A percentile compares a stretch with the other conserved stretches of the same genome.
Conservation (phyloP, 148 eudicot genomes). For the Nepenthes mirabilis region DNA sequence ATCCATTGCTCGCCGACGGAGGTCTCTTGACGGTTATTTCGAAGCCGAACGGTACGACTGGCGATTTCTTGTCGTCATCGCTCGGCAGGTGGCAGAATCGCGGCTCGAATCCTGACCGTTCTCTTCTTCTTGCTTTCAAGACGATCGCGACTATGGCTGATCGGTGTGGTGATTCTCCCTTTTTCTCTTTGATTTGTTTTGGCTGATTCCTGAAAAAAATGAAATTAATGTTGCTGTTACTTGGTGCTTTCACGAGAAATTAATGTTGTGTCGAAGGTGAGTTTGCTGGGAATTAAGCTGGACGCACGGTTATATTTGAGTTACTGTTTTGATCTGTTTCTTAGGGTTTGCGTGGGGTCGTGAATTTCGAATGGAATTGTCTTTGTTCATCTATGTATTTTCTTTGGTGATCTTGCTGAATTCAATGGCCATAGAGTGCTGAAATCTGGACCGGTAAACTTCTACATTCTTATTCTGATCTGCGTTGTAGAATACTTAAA, state of each 20-base stretch:
- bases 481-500: background rate
- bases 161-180: background rate
- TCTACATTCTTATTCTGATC: background rate
- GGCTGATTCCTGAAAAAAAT: background rate
- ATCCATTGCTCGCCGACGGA: constrained; percentile 34
- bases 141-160: constrained; percentile 45
- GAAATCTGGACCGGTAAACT: background rate
- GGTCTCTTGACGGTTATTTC: constrained; percentile 39
- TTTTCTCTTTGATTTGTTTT: background rate
- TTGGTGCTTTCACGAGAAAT: background rate
- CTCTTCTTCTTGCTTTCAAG: constrained; percentile 35
- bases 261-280: background rate
- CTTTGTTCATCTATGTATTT: background rate
- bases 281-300: background rate
- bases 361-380: background rate
- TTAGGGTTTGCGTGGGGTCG: background rate
- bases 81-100: constrained; percentile 41
- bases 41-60: constrained; percentile 27
- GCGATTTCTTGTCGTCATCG: constrained; percentile 25
- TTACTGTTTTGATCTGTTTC: background rate
- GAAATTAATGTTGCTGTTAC: background rate
- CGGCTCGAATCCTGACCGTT: constrained; percentile 40
- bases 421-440: background rate
- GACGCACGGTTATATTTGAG: background rate
- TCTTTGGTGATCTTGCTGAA: background rate